phyloP scores from a whole-genome alignment of 2,329 filamentous ascomycete genomes.

The Pseudogymnoascus sp. region DNA sequence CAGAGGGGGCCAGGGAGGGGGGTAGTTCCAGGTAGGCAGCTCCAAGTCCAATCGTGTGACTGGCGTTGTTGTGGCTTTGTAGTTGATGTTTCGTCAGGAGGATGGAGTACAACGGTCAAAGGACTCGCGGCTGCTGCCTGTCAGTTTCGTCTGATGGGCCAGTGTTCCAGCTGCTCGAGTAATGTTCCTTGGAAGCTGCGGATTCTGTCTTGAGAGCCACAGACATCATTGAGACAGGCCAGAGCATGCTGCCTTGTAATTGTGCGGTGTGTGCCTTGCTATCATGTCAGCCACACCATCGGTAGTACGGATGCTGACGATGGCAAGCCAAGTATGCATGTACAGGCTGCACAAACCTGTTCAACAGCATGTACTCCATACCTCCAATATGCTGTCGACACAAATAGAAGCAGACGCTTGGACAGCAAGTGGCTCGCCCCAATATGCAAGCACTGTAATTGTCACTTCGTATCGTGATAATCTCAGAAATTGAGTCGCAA shows the following conservation, averaged over 20 bases:
- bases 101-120: background rate
- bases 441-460: background rate
- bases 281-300: slow-evolving; percentile 1
- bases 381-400: slow-evolving; percentile 7
- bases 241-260: background rate
- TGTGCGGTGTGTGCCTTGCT: slow-evolving; percentile 2
- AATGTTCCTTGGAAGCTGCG: background rate
- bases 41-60: background rate
- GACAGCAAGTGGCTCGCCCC: background rate
- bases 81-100: background rate
- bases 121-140: slow-evolving; percentile 1
- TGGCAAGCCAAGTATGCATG: background rate
- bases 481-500: background rate
- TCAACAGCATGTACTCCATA: background rate
- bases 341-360: background rate
- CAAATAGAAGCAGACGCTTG: slow-evolving; percentile 2
- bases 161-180: background rate
- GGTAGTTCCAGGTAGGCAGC: background rate
- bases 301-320: background rate
- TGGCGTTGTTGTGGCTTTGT: background rate
- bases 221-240: slow-evolving; percentile 3
- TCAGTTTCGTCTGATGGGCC: slow-evolving; percentile 3
- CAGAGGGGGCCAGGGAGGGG: background rate
- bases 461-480: background rate
- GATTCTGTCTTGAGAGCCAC: slow-evolving; percentile 4